These are phyloP conservation scores for Podaxis rugospora DNA, from an alignment of 768 basidiomycete genomes.

Conservation along the genomic window DNA sequence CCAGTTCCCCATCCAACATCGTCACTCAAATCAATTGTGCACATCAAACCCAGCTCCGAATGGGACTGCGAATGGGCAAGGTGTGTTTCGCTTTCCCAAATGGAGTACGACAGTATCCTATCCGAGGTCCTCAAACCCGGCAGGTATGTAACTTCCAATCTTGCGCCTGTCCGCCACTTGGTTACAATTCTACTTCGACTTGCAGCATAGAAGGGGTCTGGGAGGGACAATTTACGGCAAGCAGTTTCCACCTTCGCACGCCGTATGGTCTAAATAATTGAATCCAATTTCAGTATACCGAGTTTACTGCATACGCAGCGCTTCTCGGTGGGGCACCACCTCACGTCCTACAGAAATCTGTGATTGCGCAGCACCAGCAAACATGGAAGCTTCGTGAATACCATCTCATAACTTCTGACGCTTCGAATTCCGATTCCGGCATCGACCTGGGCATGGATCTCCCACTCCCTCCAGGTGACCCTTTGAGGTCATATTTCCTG, in stretches of 20 bases:
- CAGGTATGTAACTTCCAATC: constrained; percentile 29
- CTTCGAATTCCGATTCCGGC: constrained; percentile 26
- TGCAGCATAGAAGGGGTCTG: constrained; percentile 67
- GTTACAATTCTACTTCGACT: constrained; percentile 4
- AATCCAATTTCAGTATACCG: constrained; percentile 54
- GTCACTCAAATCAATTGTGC: constrained; percentile 13
- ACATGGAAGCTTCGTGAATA: constrained; percentile 87
- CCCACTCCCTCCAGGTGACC: constrained; percentile 54
- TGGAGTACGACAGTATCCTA: constrained; percentile 26
- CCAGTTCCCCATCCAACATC: constrained; percentile 26
- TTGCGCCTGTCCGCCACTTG: not conserved
- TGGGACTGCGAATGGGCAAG: constrained; percentile 74
- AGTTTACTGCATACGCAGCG: constrained; percentile 80
- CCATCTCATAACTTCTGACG: constrained; percentile 40
- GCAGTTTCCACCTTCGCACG: constrained; percentile 18
- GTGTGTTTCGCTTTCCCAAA: constrained; percentile 35
- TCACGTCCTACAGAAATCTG: constrained; percentile 61
- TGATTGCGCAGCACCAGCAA: constrained; percentile 81
- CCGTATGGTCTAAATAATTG: not conserved
- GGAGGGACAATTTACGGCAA: constrained; percentile 76
- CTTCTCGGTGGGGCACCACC: constrained; percentile 70
- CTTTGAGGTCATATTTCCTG: constrained; percentile 60
- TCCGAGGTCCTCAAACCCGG: constrained; percentile 55
- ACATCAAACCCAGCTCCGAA: constrained; percentile 27
- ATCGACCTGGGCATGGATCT: constrained; percentile 26